A percentile compares a stretch with the other conserved stretches of the same genome.
These are phyloP conservation scores for Neurospora sp. DNA, from an alignment of 495 filamentous ascomycete species.

Conservation along the genomic window DNA sequence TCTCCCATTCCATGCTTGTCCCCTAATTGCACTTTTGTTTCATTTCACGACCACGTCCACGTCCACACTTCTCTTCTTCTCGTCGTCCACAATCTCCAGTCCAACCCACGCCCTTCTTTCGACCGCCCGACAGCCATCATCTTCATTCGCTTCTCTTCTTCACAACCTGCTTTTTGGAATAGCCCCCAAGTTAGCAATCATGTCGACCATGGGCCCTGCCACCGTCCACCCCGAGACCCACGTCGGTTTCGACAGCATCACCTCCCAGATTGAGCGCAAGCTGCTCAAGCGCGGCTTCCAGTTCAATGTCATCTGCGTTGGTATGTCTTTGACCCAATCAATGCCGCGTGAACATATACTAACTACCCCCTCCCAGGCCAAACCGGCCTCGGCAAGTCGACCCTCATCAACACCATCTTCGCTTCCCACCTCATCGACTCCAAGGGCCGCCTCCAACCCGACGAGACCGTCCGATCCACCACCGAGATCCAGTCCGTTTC, in stretches of 20 bases:
- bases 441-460: slow-evolving; percentile 85
- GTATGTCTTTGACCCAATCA: slow-evolving; percentile 48
- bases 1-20: background rate
- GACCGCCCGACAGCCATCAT: slow-evolving; percentile 8
- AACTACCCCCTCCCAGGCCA: slow-evolving; percentile 52
- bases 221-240: slow-evolving; percentile 85
- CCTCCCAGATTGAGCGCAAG: slow-evolving; percentile 96
- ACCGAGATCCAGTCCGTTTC: slow-evolving; percentile 97
- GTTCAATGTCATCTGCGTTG: slow-evolving; percentile 99
- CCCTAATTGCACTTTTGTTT: background rate
- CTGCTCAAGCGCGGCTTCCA: slow-evolving; percentile 99
- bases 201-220: slow-evolving; percentile 35
- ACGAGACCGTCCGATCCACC: slow-evolving; percentile 86
- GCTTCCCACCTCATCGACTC: slow-evolving; percentile 98
- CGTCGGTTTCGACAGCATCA: slow-evolving; percentile 99
- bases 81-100: slow-evolving; percentile 14
- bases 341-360: background rate
- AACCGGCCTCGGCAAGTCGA: slow-evolving; percentile 97
- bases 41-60: background rate
- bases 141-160: slow-evolving; percentile 5
- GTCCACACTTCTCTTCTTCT: slow-evolving; percentile 1
- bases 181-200: slow-evolving; percentile 22
- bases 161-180: slow-evolving; percentile 34
- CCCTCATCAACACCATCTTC: slow-evolving; percentile 99
- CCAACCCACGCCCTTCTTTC: slow-evolving; percentile 5